These are phyloP conservation scores for Russula emetica DNA, from an alignment of 768 basidiomycete genomes.

Conservation along the genomic window DNA sequence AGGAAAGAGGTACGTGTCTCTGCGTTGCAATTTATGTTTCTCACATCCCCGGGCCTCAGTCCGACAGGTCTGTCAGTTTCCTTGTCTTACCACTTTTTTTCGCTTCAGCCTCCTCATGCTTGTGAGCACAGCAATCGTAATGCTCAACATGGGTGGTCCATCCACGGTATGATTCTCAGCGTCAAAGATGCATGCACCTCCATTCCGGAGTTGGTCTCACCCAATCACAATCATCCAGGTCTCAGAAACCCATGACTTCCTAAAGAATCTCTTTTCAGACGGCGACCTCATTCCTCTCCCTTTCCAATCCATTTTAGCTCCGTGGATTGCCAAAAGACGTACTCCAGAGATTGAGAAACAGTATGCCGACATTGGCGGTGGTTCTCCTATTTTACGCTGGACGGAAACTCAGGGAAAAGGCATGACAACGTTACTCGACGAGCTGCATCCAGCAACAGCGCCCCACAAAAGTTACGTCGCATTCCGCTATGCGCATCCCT, in stretches of 20 bases:
- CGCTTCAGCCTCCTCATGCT: not conserved
- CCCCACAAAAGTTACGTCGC: constrained; percentile 96
- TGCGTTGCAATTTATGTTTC: not conserved
- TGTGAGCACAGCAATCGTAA: constrained; percentile 64
- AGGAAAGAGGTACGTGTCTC: constrained; percentile 23
- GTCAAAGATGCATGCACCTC: not conserved
- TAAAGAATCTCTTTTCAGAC: constrained; percentile 88
- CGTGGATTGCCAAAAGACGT: constrained; percentile 81
- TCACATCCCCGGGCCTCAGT: constrained; percentile 21
- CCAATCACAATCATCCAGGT: constrained; percentile 53
- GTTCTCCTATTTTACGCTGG: constrained; percentile 91
- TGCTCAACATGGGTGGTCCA: constrained; percentile 99
- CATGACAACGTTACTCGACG: constrained; percentile 89
- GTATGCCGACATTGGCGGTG: constrained; percentile 92
- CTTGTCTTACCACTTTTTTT: not conserved
- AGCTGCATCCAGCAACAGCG: constrained; percentile 87
- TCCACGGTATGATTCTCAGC: constrained; percentile 58
- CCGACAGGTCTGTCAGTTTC: constrained; percentile 24
- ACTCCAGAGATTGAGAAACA: constrained; percentile 93
- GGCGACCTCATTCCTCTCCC: constrained; percentile 94
- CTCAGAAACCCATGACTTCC: constrained; percentile 86
- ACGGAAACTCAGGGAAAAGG: constrained; percentile 83
- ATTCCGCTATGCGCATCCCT: constrained; percentile 88
- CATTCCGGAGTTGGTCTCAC: not conserved
- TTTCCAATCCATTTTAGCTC: constrained; percentile 83